Percentiles rank a stretch among this genome's conserved stretches.
These are phyloP conservation scores for Pichia paraexigua DNA, from an alignment of 805 yeast genomes.

Conservation along the genomic window DNA sequence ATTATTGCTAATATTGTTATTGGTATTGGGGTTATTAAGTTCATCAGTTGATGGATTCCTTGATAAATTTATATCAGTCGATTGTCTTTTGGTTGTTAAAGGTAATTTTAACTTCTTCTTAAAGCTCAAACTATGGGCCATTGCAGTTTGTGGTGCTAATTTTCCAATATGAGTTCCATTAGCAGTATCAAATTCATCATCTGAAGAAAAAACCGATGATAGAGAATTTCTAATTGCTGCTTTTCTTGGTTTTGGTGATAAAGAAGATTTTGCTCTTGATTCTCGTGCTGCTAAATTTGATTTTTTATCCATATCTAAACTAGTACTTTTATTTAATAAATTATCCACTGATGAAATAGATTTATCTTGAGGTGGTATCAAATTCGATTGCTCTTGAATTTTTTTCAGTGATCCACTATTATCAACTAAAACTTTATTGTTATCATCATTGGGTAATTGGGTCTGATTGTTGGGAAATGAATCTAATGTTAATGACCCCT, in stretches of 20 bases:
- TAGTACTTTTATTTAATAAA: background rate
- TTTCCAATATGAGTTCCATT: background rate
- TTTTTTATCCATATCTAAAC: background rate
- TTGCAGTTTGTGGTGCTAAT: background rate
- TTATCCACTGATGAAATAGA: background rate
- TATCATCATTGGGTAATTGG: background rate
- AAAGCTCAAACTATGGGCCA: constrained; percentile 8
- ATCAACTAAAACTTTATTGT: background rate
- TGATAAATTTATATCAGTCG: constrained; percentile 4
- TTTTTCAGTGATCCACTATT: background rate
- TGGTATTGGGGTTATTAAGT: background rate
- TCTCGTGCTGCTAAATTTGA: background rate
- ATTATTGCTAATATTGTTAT: constrained; percentile 3
- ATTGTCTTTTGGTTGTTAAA: constrained; percentile 7
- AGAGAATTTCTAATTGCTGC: constrained; percentile 4
- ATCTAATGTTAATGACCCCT: constrained; percentile 37
- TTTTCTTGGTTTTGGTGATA: constrained; percentile 5
- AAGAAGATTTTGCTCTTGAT: background rate
- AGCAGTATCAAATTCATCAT: constrained; percentile 11
- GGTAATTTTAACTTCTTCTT: constrained; percentile 12
- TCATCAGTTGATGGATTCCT: constrained; percentile 8
- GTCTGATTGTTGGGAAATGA: constrained; percentile 18
- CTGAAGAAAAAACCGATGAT: background rate
- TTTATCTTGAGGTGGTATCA: background rate
- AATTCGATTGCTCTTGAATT: too few relatives aligned